Base-by-base conservation (phyloP, 2,329 filamentous ascomycete genomes). In the Shiraia bambusicola region DNA sequence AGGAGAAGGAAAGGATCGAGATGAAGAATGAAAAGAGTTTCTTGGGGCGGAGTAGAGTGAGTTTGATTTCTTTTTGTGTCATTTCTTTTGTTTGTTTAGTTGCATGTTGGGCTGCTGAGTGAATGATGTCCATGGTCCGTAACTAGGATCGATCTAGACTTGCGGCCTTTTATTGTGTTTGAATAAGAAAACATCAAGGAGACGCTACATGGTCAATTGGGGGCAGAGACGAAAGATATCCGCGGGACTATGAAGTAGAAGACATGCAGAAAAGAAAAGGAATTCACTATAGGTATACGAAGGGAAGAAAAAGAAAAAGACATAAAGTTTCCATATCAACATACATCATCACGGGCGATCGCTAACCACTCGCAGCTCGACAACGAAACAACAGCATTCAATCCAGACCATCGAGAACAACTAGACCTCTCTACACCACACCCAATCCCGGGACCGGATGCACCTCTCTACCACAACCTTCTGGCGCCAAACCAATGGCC, bases 391-490 rank as follows among this genome's bases (percentile, higher is more conserved):
- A 95, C 89, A 4, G 87, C 87, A 14, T 82, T 84, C 52, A 78
- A 80, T 35, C 77, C 81, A 56, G 89, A 95, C 69, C 86, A 90
- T 73, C 79, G 89, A 37, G 89, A 95, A 66, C 89, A 95, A 65
- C 84, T 94, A 48, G 89, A 95, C 67, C 78, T 95, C 37, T 88
- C 87, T 0, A 94, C 89, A 0, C 83, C 88, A 37, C 87, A 93
- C 56, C 74, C 83, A 0, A 35, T 85, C 1, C 87, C 86, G 0
- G 69, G 69, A 1, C 75, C 83, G 0, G 72, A 70, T 16, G 81
- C 83, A 24, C 88, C 88, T 1, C 71, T 80, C 1, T 87, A 91
- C 66, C 76, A 87, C 63, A 88, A 92, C 66, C 78, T 94, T 12
- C 76, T 87, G 7, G 84, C 82, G n/a, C 88, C 79, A 7, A 81